Conservation (phyloP, 768 basidiomycete species). For the Glaciozyma antarctica region DNA sequence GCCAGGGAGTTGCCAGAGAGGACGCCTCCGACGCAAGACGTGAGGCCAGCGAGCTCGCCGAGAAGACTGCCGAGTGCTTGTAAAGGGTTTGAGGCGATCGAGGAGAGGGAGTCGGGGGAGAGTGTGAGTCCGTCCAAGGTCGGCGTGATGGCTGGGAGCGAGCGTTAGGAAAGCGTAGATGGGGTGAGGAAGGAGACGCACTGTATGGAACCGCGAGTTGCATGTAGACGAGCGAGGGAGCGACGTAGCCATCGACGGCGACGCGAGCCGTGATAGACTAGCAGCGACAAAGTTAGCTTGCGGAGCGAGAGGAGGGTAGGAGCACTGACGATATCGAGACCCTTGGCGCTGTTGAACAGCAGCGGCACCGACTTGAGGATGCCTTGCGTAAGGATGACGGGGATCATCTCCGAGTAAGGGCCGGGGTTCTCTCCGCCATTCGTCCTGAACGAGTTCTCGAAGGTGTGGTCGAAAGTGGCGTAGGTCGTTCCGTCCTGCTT, state of each 20-base stretch:
- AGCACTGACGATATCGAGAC: conserved; percentile 16
- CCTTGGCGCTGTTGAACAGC: background rate
- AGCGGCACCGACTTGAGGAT: too few species aligned
- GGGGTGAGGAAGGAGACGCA: background rate
- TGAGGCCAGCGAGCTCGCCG: background rate
- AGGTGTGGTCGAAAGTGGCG: conserved; percentile 58
- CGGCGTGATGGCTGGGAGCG: background rate
- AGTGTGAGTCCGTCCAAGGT: conserved; percentile 3
- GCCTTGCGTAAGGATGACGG: conserved; percentile 11
- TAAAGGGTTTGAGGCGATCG: conserved; percentile 6
- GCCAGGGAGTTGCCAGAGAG: background rate
- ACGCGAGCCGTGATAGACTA: conserved; percentile 13
- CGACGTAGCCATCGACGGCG: conserved; percentile 18
- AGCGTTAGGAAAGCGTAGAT: too few species aligned
- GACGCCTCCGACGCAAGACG: background rate
- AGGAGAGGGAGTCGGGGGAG: background rate
- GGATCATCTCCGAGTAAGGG: conserved; percentile 44
- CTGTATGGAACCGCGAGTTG: conserved; percentile 14
- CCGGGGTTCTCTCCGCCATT: conserved; percentile 44
- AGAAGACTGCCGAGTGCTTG: background rate
- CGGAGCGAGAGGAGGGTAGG: too few species aligned
- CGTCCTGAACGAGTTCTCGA: conserved; percentile 47
- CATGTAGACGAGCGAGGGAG: conserved; percentile 11
- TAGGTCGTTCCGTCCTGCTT: conserved; percentile 48
- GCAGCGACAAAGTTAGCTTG: background rate